Evolutionary conservation across 495 filamentous ascomycete species (phyloP), one percentile per base, ranked within the genome.

Genomic region (Echria macrotheca): DNA sequence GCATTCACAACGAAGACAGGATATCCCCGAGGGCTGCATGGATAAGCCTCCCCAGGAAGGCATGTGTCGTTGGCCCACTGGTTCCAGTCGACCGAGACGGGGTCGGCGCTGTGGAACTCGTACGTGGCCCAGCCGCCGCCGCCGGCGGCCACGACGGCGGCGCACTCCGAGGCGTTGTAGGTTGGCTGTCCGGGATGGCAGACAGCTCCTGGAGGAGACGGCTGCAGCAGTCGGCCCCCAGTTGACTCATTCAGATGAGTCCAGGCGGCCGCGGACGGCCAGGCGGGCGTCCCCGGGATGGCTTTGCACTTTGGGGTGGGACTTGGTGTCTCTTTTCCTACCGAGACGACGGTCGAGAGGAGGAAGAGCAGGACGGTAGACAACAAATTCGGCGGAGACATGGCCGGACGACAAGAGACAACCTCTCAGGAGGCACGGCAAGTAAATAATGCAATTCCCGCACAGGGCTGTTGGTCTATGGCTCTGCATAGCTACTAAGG

Each of bases 201-300:
- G 40, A 76, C 62, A 47, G 70, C 70, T 52, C 70, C 81, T 14
- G 77, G 68, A 40, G 82, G 78, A 44, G 64, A 29, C 21, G 73
- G 74, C 15, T 57, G 60, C 48, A 81, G 65, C 26, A 85, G 65
- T 47, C 71, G 67, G 32, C 81, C 81, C 14, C 64, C 59, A 43
- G 55, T 59, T 31, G 68, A 61, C 49, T 62, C 50, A 53, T 69
- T 69, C 53, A 69, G 52, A 37, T 53, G 35, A 6, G 41, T 22
- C 68, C 68, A 69, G 6, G 39, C 51, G 3, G 55, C 37, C 15
- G 52, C 14, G 9, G 61, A 64, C 8, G 68, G 68, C 68, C 66
- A 70, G 52, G 45, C 42, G 32, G 60, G 12, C 3, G 58, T 58
- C 21, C 63, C 64, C 4, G 67, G 67, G 29, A 57, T 43, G 18